Evolutionary conservation across 2,329 filamentous ascomycete species (phyloP), one percentile per base, ranked within the genome.

Genomic region (Epicoccum nigrum): DNA sequence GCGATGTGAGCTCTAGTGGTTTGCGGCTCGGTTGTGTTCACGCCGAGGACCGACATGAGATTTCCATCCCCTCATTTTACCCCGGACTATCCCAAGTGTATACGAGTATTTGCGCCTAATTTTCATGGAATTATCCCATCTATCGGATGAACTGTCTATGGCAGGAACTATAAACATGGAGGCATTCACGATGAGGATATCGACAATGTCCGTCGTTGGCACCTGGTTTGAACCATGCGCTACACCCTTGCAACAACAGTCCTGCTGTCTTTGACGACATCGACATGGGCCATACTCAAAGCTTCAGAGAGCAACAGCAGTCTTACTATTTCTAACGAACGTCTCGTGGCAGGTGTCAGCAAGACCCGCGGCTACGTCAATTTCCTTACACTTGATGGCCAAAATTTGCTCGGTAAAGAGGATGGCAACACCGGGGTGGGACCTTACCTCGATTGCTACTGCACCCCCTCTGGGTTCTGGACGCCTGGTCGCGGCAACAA

Each of bases 401-500:
- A 80, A 52, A 63, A 64, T 16, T 49, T 64, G 5, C 35, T 64
- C 4, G 61, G 61, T 3, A 56, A 45, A 0, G 63, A 63, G 33
- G 40, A 56, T 44, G 58, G 58, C 9, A 64, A 58, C 13, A 58
- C 51, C 13, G 45, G 45, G 13, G 69, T 72, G 6, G 75, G 81
- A n/a, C 65, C 74, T 3, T 69, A 72, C 27, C 51, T 64, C 13
- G 61, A 64, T 20, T 64, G 61, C 23, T 61, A 61, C 21, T 64
- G 61, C 21, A 28, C 67, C 80, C 3, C 69, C 64, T 27, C 75
- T 81, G 74, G 79, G 3, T 84, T 73, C 57, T 84, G 83, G 58
- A 73, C 78, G 2, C 77, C 74, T 1, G 77, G 86, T 64, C 75
- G 75, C 19, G 81, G 79, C 54, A 72, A 74, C 7, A 80, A 86